Conservation (phyloP, 176 grass and related monocot species). For the Juncus effusus region DNA sequence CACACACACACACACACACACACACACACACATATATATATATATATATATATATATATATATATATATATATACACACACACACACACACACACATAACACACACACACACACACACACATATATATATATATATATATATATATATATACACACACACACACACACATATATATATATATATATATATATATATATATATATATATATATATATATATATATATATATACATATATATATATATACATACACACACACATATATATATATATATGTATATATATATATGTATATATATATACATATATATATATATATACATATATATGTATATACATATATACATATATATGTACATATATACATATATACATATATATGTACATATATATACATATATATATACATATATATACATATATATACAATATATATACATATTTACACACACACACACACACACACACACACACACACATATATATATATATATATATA, state of each 20-base stretch:
- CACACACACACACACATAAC: too few species aligned
- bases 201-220: background rate
- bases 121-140: background rate
- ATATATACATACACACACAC: background rate
- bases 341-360: too few species aligned
- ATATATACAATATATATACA: too few species aligned
- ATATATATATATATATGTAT: conserved; percentile 21
- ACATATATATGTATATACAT: conserved; percentile 14
- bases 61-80: background rate
- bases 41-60: background rate
- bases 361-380: background rate
- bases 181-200: background rate
- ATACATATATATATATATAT: conserved; percentile 20
- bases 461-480: conserved; percentile 1
- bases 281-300: conserved; percentile 17
- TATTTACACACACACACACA: conserved; percentile 5
- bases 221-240: background rate
- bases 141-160: too few species aligned
- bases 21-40: background rate
- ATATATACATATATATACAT: conserved; percentile 18
- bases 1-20: too few species aligned
- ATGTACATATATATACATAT: background rate
- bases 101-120: too few species aligned
- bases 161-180: background rate
- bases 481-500: conserved; percentile 17